Evolutionary conservation across 306 rosid genomes (phyloP).

Genomic region (Bauhinia variegata): DNA sequence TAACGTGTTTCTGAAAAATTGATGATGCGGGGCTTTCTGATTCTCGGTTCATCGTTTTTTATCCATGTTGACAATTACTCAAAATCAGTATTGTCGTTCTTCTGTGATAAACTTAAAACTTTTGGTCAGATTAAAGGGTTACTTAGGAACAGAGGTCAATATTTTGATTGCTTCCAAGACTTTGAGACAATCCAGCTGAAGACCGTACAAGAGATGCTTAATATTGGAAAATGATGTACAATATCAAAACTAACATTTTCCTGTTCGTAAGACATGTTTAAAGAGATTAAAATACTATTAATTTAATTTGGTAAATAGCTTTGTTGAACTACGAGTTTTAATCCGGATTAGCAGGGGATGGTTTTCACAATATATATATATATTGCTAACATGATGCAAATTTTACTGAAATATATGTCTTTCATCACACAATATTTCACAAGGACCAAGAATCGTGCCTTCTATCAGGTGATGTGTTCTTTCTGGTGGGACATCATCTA

Average conservation of each 20-base stretch:
- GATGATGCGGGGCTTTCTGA: background rate
- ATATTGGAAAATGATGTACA: background rate
- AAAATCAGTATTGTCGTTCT: background rate
- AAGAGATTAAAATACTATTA: background rate
- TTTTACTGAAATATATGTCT: too few species aligned
- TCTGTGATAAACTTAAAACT: background rate
- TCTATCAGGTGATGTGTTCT: constrained; percentile 50
- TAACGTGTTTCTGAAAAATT: background rate
- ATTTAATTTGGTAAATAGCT: too few species aligned
- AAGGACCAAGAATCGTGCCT: constrained; percentile 14
- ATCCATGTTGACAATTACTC: background rate
- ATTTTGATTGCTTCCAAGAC: background rate
- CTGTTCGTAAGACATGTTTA: background rate
- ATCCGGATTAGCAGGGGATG: too few species aligned
- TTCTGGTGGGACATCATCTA: constrained; percentile 35
- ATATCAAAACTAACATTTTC: background rate
- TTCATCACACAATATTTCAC: background rate
- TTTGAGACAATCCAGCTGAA: background rate
- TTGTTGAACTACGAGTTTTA: too few species aligned
- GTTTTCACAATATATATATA: too few species aligned
- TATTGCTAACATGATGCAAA: too few species aligned
- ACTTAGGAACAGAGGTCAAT: background rate
- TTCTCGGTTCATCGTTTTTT: background rate
- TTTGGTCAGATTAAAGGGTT: background rate
- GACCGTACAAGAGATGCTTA: background rate